Conservation (phyloP, 306 rosid genomes). For the Arachis stenosperma region DNA sequence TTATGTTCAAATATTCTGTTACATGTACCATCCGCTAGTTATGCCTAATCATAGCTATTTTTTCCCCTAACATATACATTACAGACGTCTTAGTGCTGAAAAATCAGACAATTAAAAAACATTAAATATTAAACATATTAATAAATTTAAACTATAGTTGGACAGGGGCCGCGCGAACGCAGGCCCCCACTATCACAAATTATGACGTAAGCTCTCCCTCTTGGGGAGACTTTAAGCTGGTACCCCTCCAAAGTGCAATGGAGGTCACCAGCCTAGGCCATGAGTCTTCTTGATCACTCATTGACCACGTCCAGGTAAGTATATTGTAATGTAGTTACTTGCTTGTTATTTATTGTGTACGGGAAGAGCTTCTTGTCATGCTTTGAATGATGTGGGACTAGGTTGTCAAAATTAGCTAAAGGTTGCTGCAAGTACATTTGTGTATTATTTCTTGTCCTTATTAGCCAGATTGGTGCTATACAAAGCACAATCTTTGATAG, state of each 20-base stretch:
- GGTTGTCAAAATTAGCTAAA: no score
- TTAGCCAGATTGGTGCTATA: no score
- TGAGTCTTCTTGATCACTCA: slow-evolving; percentile 46
- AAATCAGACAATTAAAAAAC: no score
- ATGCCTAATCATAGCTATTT: no score
- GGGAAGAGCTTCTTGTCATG: not conserved
- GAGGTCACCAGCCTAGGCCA: slow-evolving; percentile 51
- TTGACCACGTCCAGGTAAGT: slow-evolving; percentile 55
- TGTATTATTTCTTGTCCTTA: no score
- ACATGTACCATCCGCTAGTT: no score
- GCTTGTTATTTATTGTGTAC: not conserved
- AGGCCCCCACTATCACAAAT: slow-evolving; percentile 52
- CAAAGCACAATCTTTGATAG: no score
- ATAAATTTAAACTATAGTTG: not conserved
- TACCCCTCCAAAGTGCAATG: slow-evolving; percentile 54
- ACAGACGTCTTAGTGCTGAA: no score
- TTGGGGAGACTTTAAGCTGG: slow-evolving; percentile 42
- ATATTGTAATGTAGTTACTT: not conserved
- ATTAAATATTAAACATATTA: no score
- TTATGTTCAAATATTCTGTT: no score
- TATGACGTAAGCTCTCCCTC: slow-evolving; percentile 47
- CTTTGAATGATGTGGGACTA: not conserved
- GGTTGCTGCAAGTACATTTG: no score
- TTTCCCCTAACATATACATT: no score
- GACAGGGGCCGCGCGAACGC: slow-evolving; percentile 56